Evolutionary conservation across 768 basidiomycete species (phyloP).

Genomic region (Mycena alexandri): DNA sequence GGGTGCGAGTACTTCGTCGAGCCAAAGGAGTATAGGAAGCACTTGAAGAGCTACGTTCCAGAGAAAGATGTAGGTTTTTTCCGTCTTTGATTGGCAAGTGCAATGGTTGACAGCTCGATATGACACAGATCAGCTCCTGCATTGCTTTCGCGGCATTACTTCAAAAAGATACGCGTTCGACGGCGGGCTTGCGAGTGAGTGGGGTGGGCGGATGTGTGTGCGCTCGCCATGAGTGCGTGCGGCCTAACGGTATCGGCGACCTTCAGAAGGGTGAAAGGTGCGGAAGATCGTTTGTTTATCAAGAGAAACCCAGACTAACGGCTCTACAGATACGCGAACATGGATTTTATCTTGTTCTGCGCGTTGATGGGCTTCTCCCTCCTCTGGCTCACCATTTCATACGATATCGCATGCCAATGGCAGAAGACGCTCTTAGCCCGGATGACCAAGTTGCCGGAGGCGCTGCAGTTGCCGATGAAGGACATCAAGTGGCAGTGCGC

Average conservation of each 20-base stretch:
- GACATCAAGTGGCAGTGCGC: neutral
- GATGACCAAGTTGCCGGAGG: neutral
- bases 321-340: neutral
- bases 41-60: slow-evolving; percentile 7
- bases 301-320: neutral
- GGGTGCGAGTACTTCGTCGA: slow-evolving; percentile 5
- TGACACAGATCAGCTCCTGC: neutral
- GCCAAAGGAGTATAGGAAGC: neutral
- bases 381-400: neutral
- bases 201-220: slow-evolving; percentile 6
- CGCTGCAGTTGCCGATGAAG: neutral
- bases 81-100: too few relatives aligned
- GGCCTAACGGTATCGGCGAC: slow-evolving; percentile 3
- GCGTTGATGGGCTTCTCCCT: neutral
- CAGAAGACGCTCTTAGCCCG: neutral
- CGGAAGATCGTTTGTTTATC: neutral
- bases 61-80: slow-evolving; percentile 6
- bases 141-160: neutral
- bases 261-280: slow-evolving; percentile 4
- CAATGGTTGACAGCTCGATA: neutral
- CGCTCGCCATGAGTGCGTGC: neutral
- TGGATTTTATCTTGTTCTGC: neutral
- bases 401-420: neutral
- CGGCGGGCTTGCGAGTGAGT: neutral
- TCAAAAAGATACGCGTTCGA: neutral